Conservation (phyloP, 2,329 filamentous ascomycete genomes). For the Trichoderma cornu-damae region DNA sequence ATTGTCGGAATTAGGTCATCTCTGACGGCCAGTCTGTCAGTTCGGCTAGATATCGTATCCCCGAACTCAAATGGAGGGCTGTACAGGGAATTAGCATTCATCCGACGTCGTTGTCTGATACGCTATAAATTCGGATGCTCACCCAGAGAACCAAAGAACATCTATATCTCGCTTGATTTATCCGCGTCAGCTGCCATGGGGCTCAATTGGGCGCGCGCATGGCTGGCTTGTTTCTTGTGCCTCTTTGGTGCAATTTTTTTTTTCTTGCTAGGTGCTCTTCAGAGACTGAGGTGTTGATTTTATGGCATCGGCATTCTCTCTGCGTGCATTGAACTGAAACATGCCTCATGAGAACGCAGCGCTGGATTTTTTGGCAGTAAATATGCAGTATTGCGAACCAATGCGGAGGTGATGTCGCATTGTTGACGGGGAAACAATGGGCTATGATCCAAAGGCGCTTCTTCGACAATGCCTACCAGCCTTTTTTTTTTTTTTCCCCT, state of each 20-base stretch:
- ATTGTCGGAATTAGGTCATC: neutral
- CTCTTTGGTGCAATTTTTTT: too few relatives aligned
- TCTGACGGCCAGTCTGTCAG: neutral
- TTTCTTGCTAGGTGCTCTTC: neutral
- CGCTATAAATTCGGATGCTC: neutral
- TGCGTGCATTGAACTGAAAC: neutral
- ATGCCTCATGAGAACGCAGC: neutral
- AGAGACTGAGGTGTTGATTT: neutral
- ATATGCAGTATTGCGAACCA: too few relatives aligned
- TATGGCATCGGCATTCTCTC: neutral
- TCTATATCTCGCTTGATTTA: too few relatives aligned
- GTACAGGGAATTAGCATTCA: neutral
- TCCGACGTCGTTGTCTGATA: too few relatives aligned
- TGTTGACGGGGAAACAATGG: neutral
- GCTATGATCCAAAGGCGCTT: neutral
- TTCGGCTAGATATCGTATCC: constrained; percentile 2
- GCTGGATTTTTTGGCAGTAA: neutral
- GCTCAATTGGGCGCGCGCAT: too few relatives aligned
- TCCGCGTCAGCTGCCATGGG: neutral
- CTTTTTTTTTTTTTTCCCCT: too few relatives aligned
- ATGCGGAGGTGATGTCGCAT: neutral
- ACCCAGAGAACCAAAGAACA: neutral
- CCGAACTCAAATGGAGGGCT: neutral
- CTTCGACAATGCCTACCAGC: neutral
- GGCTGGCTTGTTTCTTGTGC: too few relatives aligned